These are phyloP conservation scores for Aspergillus sp. DNA, from an alignment of 2,329 filamentous ascomycete genomes.

Conservation along the genomic window DNA sequence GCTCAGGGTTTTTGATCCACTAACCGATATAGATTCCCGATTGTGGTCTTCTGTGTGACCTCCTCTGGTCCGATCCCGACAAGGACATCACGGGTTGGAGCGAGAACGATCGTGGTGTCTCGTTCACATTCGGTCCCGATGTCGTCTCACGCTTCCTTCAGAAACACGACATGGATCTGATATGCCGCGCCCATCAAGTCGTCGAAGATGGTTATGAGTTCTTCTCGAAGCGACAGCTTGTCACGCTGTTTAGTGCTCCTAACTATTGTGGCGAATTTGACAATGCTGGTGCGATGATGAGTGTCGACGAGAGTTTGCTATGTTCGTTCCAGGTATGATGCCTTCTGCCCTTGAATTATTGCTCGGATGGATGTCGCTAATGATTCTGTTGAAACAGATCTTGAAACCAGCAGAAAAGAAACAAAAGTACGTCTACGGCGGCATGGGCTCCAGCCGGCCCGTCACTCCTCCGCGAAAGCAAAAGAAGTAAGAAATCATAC, in stretches of 20 bases:
- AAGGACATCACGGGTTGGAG: slow-evolving; percentile 99
- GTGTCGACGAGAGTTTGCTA: slow-evolving; percentile 93
- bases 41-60: slow-evolving; percentile 92
- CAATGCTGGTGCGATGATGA: slow-evolving; percentile 99
- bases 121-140: slow-evolving; percentile 95
- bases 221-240: slow-evolving; percentile 95
- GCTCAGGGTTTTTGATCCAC: slow-evolving; percentile 29
- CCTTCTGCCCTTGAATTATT: too few species aligned
- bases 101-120: slow-evolving; percentile 97
- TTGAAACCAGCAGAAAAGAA: slow-evolving; percentile 99
- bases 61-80: slow-evolving; percentile 97
- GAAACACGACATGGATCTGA: slow-evolving; percentile 99
- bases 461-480: slow-evolving; percentile 64
- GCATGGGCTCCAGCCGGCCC: slow-evolving; percentile 61
- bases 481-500: slow-evolving; percentile 63
- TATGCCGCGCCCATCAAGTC: slow-evolving; percentile 96
- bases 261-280: slow-evolving; percentile 99
- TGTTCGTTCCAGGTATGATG: slow-evolving; percentile 89
- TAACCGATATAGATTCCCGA: slow-evolving; percentile 72
- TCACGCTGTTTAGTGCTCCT: slow-evolving; percentile 93
- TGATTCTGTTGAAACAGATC: slow-evolving; percentile 51
- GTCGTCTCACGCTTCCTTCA: slow-evolving; percentile 95
- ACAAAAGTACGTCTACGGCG: slow-evolving; percentile 94
- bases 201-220: slow-evolving; percentile 99
- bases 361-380: neutral